A percentile compares a stretch with the other conserved stretches of the same genome.
Conservation (phyloP, 768 basidiomycete species). For the Basidioascus undulatus region DNA sequence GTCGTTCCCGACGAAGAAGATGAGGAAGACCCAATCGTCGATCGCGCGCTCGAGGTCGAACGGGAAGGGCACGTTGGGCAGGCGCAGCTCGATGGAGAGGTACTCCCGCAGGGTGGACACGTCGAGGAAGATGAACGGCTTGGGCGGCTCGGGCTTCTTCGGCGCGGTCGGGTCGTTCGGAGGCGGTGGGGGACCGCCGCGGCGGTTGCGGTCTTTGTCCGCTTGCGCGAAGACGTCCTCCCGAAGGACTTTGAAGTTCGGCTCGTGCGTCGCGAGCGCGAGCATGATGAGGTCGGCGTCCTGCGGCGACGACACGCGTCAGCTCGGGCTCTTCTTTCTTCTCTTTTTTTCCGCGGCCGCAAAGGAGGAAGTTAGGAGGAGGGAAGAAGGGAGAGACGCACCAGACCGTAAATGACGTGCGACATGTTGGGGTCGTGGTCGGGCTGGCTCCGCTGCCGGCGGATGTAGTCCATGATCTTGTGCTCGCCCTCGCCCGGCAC, state of each 20-base stretch:
- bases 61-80: constrained; percentile 48
- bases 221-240: constrained; percentile 83
- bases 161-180: constrained; percentile 29
- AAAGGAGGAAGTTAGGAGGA: no score
- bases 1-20: constrained; percentile 99
- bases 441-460: constrained; percentile 61
- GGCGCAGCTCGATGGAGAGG: constrained; percentile 80
- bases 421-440: constrained; percentile 85
- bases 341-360: no score
- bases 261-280: constrained; percentile 88
- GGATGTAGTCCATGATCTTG: constrained; percentile 97
- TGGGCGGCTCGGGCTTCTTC: constrained; percentile 35
- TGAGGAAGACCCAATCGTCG: constrained; percentile 98
- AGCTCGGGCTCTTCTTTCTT: no score
- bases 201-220: constrained; percentile 37
- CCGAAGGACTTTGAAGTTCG: constrained; percentile 86
- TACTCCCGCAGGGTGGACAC: constrained; percentile 88
- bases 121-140: constrained; percentile 98
- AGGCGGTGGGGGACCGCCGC: constrained; percentile 87
- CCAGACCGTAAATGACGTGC: constrained; percentile 94
- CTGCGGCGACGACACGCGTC: no score
- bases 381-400: constrained; percentile 20
- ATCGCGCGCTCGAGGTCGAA: constrained; percentile 90
- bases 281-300: constrained; percentile 99
- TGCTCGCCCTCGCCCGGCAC: constrained; percentile 99